Conservation (phyloP, 768 basidiomycete species). For the Glaciozyma antarctica region DNA sequence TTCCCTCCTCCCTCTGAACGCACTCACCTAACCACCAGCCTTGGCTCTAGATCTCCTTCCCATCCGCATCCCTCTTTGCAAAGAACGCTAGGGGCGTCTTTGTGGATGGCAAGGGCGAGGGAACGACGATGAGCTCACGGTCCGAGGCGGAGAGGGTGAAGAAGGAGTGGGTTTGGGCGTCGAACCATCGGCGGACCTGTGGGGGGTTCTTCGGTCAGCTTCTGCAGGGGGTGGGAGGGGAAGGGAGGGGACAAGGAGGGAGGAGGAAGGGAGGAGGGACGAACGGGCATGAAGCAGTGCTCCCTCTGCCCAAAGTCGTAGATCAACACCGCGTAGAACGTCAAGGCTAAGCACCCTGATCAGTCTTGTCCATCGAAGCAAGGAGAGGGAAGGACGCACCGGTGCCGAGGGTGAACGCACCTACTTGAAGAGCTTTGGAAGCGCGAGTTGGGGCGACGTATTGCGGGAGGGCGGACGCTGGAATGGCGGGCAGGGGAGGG, state of each 20-base stretch:
- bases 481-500: slow-evolving; percentile 8
- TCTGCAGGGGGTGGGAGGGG: background rate
- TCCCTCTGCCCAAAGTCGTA: slow-evolving; percentile 28
- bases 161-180: slow-evolving; percentile 19
- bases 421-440: slow-evolving; percentile 17
- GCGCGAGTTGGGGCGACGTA: slow-evolving; percentile 18
- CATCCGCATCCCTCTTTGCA: too few species aligned
- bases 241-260: background rate
- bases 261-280: background rate
- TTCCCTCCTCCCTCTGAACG: too few species aligned
- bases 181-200: slow-evolving; percentile 29
- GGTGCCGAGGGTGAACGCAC: slow-evolving; percentile 17
- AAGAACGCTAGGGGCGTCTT: too few species aligned
- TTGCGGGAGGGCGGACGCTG: slow-evolving; percentile 27
- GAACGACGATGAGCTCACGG: slow-evolving; percentile 15
- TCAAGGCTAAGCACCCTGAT: slow-evolving; percentile 6
- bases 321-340: slow-evolving; percentile 21
- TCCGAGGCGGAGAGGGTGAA: slow-evolving; percentile 29
- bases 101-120: background rate
- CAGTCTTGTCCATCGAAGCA: background rate
- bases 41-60: too few species aligned
- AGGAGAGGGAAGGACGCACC: background rate
- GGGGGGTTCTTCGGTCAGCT: background rate
- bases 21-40: too few species aligned
- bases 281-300: slow-evolving; percentile 32